A percentile compares a stretch with the other conserved stretches of the same genome.
Evolutionary conservation across 2,329 filamentous ascomycete species (phyloP).

Genomic region (Neoascochyta sp.): DNA sequence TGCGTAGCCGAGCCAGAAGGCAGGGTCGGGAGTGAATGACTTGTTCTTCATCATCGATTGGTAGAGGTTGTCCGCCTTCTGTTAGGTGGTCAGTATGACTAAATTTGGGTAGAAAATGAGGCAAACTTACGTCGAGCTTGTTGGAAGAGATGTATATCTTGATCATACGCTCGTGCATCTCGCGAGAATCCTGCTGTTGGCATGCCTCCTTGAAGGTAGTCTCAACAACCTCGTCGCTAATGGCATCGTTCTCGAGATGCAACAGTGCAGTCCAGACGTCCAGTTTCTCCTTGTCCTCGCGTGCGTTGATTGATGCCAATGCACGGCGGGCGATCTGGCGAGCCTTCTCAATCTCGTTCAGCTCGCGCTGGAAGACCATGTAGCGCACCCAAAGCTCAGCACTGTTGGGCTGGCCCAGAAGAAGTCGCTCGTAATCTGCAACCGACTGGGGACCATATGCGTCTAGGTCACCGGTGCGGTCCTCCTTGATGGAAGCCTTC

Average conservation of each 20-base stretch:
- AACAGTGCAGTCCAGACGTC: constrained; percentile 94
- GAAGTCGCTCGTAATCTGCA: constrained; percentile 87
- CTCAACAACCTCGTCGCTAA: constrained; percentile 75
- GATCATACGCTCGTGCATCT: constrained; percentile 82
- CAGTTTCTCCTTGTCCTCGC: constrained; percentile 86
- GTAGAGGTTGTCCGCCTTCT: constrained; percentile 89
- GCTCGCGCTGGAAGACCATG: constrained; percentile 96
- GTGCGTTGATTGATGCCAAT: constrained; percentile 83
- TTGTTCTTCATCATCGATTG: constrained; percentile 85
- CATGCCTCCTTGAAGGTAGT: constrained; percentile 88
- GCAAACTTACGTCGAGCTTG: constrained; percentile 68
- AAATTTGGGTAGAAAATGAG: not conserved
- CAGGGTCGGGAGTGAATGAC: constrained; percentile 67
- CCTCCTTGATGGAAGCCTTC: constrained; percentile 75
- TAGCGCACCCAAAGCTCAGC: constrained; percentile 92
- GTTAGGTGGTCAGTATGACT: constrained; percentile 23
- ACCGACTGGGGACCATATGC: constrained; percentile 82
- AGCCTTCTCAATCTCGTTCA: constrained; percentile 83
- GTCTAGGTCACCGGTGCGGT: constrained; percentile 89
- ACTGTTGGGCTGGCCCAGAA: constrained; percentile 90
- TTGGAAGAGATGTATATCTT: constrained; percentile 93
- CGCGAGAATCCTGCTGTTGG: constrained; percentile 87
- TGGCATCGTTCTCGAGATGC: constrained; percentile 90
- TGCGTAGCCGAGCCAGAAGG: constrained; percentile 92
- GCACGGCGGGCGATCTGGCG: constrained; percentile 87